Base-by-base conservation (phyloP, 129 eudicot genomes). In the Heracleum sosnowskyi region DNA sequence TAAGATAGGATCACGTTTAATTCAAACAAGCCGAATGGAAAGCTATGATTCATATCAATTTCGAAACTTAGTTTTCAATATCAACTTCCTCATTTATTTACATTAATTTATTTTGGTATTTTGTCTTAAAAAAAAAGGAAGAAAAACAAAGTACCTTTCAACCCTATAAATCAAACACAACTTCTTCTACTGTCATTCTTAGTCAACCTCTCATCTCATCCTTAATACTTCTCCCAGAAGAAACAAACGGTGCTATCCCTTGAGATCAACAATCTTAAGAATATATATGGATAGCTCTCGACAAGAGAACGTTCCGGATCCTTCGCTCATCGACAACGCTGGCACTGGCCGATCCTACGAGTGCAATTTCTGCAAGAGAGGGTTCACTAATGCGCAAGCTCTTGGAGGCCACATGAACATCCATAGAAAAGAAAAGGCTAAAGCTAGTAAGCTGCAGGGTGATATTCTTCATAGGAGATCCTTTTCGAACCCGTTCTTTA, bases 351-450 rank as follows among this genome's bases (percentile, higher is more conserved):
- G 93, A 1, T 87, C 89, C 4, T 91, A 89, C 42, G 94, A 83
- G 87, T 91, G 97, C 73, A 86, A 44, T 31, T 91, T 84, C 79
- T 91, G 97, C 86, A 91, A 87, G 83, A 79, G 94, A 77, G 97
- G 94, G 37, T 91, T 91, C 80, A 91, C 94, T 9, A 89, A 89
- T 74, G 94, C 97, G 36, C 97, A 91, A 82, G 97, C 97, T 16
- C 79, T 91, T 15, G 97, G 97, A 22, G 97, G 97, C 18, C 94
- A 91, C 78, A 91, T 91, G 93, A 91, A 91, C 41, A 89, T 91
- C 31, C 97, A 91, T 45, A 81, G 97, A 70, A 89, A 87, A 85
- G 93, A 89, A 47, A 87, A 87, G 51, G 93, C 90, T 69, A 91
- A 87, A 31, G 82, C 87, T 83, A 46, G 89, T 66, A 66, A 87